Evolutionary conservation across 345 rosid species (phyloP), one percentile per base, ranked within the genome.

Genomic region (Conringia planisiliqua): DNA sequence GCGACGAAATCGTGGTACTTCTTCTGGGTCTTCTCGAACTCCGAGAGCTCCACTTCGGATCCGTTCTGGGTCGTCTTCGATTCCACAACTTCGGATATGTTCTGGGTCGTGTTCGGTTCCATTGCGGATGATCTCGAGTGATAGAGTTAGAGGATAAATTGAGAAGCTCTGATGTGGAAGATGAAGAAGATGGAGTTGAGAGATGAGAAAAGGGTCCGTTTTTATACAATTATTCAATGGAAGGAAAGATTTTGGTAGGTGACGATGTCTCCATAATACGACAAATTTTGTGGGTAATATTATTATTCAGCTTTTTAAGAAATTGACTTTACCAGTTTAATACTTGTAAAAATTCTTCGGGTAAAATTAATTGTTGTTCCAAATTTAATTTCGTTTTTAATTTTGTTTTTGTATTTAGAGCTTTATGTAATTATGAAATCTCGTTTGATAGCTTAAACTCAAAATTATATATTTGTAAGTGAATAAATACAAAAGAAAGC

Each of bases 11-110:
- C 64, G 14, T 74, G 44, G 64, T 79, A 79, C 48, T 79, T 74
- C 54, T 74, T 74, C 22, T 79, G 82, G 33, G 74, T 79, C 2
- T 79, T 73, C 22, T 73, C 57, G 67, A 78, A 78, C 22, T 73
- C 75, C 3, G 75, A 24, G 36, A 51, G 78, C 11, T 67, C 70
- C 1, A 12, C 36, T 68, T 68, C 55, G 59, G 73, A 24, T 50
- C 52, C 74, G 66, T 77, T 70, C 9, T 64, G 52, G 58, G 44
- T 22, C 11, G 56, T 62, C 14, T 67, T 48, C 1, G 67, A 14
- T 5, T 30, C 32, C 32, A 30, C 66, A 0, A 11, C 35, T 68
- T 68, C 54, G 59, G 73, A 32, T 50, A 44, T 71, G 70, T 78
- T 72, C 4, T 61, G 59, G 58, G 54, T 22, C 13, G 68, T 66